Base-by-base conservation (phyloP, 257 asterid species). In the Anisodus tanguticus region DNA sequence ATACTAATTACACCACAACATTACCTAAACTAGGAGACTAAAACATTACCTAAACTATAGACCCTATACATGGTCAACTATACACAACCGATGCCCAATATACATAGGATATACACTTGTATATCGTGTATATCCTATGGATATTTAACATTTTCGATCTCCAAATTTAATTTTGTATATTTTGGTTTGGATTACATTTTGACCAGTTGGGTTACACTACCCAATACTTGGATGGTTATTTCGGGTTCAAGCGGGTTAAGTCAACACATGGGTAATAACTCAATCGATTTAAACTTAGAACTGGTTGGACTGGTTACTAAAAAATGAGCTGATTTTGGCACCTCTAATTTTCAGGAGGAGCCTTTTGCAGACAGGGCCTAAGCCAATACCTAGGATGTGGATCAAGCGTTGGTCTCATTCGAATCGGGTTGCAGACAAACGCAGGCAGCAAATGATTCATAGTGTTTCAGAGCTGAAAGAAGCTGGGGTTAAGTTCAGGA, bases 381-480 rank as follows among this genome's bases (percentile, higher is more conserved):
- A 88, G 69, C 95, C 98, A 1, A 39, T 88, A 0, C 97, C 98
- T 0, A 87, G 91, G 5, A 84, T 86, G 0, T 94, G 99, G 99
- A 89, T 90, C 37, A 95, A 88, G 79, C 86, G 87, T 58, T 93
- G 98, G 98, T 92, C 97, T 1, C 91, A 93, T 84, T 69, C 90
- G 1, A 86, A 68, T 15, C 87, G 97, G 2, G 93, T 95, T 1
- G 98, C 91, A 0, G 98, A 93, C 84, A 93, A 91, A 85, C 88
- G 98, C 1, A 89, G 98, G 35, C 98, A 95, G 86, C 97, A 94
- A 71, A 88, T 95, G 49, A 90, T 95, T 47, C 98, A 93, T 76
- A 91, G 97, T 35, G 98, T 92, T 49, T 93, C 95, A 0, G 95
- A 93, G 85, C 88, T 95, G 3, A 93, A 88, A 70, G 97, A 95